These are phyloP conservation scores for Zymoseptoria tritici DNA, from an alignment of 2,329 filamentous ascomycete genomes.

Conservation along the genomic window DNA sequence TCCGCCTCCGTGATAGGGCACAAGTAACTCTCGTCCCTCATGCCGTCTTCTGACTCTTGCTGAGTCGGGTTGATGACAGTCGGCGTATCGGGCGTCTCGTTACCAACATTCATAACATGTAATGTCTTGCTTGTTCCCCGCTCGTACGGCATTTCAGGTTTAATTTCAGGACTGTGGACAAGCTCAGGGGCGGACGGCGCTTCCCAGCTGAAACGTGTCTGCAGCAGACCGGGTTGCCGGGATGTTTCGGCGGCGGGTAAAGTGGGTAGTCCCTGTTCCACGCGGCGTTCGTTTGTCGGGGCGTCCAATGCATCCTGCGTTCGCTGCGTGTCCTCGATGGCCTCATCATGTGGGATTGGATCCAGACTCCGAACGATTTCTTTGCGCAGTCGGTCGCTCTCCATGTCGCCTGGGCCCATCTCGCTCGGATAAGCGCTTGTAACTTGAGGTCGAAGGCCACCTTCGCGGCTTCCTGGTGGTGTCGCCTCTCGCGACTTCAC, in stretches of 20 bases:
- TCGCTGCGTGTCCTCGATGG: conserved; percentile 15
- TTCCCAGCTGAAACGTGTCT: conserved; percentile 35
- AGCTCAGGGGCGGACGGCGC: conserved; percentile 13
- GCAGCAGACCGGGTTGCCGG: conserved; percentile 18
- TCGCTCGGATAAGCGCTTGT: conserved; percentile 22
- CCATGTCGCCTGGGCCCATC: conserved; percentile 47
- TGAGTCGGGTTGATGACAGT: background rate
- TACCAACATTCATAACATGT: conserved; percentile 38
- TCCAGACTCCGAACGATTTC: conserved; percentile 67
- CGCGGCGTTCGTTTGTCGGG: conserved; percentile 17
- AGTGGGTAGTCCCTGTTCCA: conserved; percentile 20
- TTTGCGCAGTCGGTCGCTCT: conserved; percentile 63
- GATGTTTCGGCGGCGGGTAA: conserved; percentile 18
- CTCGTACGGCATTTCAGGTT: conserved; percentile 26
- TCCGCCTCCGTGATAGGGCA: conserved; percentile 17
- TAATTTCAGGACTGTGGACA: conserved; percentile 20
- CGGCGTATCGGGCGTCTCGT: conserved; percentile 12
- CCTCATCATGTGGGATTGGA: conserved; percentile 32
- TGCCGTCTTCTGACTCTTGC: background rate
- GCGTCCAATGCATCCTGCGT: conserved; percentile 26
- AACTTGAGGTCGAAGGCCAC: background rate
- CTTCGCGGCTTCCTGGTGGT: background rate
- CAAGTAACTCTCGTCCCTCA: conserved; percentile 5
- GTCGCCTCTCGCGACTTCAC: conserved; percentile 11
- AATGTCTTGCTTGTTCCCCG: conserved; percentile 29